phyloP scores from a whole-genome alignment of 139 green algal species.

The Picochlorum sp. region DNA sequence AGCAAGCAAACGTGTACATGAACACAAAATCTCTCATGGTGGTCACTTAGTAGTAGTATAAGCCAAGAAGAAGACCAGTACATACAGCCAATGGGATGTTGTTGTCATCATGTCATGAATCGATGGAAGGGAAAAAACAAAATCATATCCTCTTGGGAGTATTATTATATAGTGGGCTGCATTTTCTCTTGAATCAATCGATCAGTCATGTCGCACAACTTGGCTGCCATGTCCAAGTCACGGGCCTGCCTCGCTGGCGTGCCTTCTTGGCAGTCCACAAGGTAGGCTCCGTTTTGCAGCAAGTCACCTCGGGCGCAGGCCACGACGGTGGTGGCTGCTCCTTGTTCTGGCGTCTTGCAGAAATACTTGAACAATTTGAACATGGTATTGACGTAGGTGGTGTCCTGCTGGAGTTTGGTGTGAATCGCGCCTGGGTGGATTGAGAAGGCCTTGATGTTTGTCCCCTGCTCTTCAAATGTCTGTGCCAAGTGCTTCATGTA shows the following conservation, averaged over 20 bases:
- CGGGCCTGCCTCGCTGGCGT: not conserved
- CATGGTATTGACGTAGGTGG: not conserved
- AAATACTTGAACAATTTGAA: not conserved
- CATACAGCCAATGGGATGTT: too few relatives aligned
- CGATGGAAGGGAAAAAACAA: too few relatives aligned
- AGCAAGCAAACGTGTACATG: too few relatives aligned
- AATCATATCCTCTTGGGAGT: too few relatives aligned
- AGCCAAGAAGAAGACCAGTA: too few relatives aligned
- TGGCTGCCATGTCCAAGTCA: constrained; percentile 19
- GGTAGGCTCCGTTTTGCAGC: constrained; percentile 45
- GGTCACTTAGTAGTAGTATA: too few relatives aligned
- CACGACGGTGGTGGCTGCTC: constrained; percentile 65
- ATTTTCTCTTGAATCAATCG: constrained; percentile 31
- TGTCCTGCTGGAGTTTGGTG: constrained; percentile 57
- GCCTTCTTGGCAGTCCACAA: constrained; percentile 32
- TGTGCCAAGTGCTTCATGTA: constrained; percentile 71
- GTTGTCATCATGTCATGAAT: too few relatives aligned
- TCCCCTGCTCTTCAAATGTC: constrained; percentile 24
- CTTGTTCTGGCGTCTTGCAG: not conserved
- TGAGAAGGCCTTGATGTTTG: constrained; percentile 48
- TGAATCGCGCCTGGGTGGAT: constrained; percentile 67
- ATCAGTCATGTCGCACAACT: constrained; percentile 47
- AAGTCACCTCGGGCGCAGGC: constrained; percentile 41
- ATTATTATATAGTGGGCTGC: not conserved
- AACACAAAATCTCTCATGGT: too few relatives aligned